Evolutionary conservation across 768 basidiomycete species (phyloP).

Genomic region (Mycena floridula): DNA sequence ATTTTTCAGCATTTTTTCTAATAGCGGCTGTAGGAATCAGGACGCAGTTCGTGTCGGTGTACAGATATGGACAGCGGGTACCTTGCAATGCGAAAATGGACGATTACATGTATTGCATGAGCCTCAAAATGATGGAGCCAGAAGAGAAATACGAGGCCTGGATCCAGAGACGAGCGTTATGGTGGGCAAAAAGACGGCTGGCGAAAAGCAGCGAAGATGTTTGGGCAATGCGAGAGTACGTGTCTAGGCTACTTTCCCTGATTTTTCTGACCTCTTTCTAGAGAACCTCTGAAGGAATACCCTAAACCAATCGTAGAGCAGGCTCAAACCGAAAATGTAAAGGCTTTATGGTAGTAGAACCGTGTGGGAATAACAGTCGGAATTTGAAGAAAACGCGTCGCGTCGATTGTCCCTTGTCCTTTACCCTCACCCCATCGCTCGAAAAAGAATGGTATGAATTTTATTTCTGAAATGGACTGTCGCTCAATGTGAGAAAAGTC

Average conservation of each 20-base stretch:
- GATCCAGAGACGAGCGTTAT: constrained; percentile 83
- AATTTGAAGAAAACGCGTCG: too few relatives aligned
- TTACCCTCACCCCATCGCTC: too few relatives aligned
- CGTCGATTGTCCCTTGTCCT: too few relatives aligned
- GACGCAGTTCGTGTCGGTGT: constrained; percentile 78
- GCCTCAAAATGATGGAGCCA: constrained; percentile 68
- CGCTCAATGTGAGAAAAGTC: too few relatives aligned
- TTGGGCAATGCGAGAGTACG: constrained; percentile 85
- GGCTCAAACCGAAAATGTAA: too few relatives aligned
- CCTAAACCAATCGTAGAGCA: too few relatives aligned
- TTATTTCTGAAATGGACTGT: too few relatives aligned
- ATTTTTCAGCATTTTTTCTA: not conserved
- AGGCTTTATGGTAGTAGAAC: too few relatives aligned
- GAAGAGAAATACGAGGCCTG: constrained; percentile 78
- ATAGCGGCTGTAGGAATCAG: constrained; percentile 43
- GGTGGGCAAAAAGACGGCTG: constrained; percentile 83
- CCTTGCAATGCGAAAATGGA: constrained; percentile 73
- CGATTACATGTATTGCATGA: constrained; percentile 95
- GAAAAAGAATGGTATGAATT: too few relatives aligned
- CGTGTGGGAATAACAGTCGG: too few relatives aligned
- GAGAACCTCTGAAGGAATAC: constrained; percentile 45
- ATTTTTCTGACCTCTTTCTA: constrained; percentile 14
- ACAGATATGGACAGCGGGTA: constrained; percentile 73
- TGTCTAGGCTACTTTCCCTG: constrained; percentile 4
- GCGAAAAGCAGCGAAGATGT: constrained; percentile 89